A percentile compares a stretch with the other conserved stretches of the same genome.
Conservation (phyloP, 768 basidiomycete species). For the Hericium alpestre region DNA sequence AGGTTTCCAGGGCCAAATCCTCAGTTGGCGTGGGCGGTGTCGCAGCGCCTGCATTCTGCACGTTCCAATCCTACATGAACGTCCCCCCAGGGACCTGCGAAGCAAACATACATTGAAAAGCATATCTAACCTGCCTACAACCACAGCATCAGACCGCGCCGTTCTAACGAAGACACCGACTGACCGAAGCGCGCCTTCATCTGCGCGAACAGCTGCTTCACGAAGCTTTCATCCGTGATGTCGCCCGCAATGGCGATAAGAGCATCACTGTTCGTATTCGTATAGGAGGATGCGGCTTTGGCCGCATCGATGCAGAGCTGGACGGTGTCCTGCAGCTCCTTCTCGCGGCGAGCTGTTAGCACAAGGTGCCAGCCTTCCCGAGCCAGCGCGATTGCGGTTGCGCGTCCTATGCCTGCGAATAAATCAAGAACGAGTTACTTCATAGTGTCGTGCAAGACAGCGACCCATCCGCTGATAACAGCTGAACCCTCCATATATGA, state of each 20-base stretch:
- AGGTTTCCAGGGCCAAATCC: neutral
- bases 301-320: neutral
- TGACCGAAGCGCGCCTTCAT: constrained; percentile 6
- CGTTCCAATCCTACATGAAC: neutral
- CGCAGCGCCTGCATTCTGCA: neutral
- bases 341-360: neutral
- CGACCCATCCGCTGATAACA: neutral
- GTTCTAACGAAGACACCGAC: neutral
- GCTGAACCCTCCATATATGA: neutral
- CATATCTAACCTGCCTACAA: neutral
- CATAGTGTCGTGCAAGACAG: neutral
- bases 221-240: neutral
- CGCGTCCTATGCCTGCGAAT: neutral
- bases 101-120: neutral
- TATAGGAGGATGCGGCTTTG: neutral
- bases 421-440: neutral
- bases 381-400: neutral
- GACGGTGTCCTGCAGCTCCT: neutral
- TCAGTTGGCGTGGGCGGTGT: neutral
- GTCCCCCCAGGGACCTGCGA: neutral
- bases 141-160: neutral
- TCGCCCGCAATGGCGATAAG: neutral
- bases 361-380: neutral
- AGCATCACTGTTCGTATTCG: neutral
- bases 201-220: neutral